Conservation (phyloP, 768 basidiomycete species). For the Rhizopogon vulgaris region DNA sequence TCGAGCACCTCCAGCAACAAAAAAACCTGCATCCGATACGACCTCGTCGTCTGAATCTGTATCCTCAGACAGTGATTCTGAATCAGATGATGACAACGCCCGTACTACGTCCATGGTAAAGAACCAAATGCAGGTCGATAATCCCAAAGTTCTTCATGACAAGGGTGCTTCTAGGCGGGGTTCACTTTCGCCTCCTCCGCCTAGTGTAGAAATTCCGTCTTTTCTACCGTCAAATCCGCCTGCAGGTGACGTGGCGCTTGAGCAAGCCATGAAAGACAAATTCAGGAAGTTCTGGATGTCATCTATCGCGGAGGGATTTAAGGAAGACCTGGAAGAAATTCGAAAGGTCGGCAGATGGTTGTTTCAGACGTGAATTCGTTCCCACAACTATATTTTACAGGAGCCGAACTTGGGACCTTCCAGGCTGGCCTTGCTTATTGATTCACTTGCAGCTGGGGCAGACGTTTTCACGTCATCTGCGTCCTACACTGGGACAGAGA, state of each 20-base stretch:
- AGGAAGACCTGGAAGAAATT: constrained; percentile 77
- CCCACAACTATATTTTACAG: constrained; percentile 19
- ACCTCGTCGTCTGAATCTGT: constrained; percentile 11
- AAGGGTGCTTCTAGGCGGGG: constrained; percentile 7
- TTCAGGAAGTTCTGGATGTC: constrained; percentile 89
- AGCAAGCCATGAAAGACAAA: constrained; percentile 52
- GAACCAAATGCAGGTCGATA: background rate
- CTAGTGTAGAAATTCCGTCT: constrained; percentile 38
- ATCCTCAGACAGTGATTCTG: constrained; percentile 13
- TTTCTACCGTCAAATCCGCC: constrained; percentile 40
- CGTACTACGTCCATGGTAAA: background rate
- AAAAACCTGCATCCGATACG: constrained; percentile 6
- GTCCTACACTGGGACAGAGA: constrained; percentile 17
- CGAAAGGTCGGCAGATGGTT: constrained; percentile 50
- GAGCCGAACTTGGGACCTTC: constrained; percentile 67
- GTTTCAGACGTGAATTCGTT: constrained; percentile 18
- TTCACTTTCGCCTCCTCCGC: constrained; percentile 19
- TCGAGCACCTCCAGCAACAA: background rate
- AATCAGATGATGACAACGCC: constrained; percentile 4
- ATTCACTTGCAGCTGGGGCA: constrained; percentile 75
- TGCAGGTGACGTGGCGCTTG: constrained; percentile 31
- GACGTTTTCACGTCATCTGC: constrained; percentile 56
- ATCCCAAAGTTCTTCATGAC: background rate
- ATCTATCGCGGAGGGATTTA: constrained; percentile 75
- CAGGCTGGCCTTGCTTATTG: constrained; percentile 68